These are phyloP conservation scores for Strigomonas galati DNA, from an alignment of 208 protist genomes.

Conservation along the genomic window DNA sequence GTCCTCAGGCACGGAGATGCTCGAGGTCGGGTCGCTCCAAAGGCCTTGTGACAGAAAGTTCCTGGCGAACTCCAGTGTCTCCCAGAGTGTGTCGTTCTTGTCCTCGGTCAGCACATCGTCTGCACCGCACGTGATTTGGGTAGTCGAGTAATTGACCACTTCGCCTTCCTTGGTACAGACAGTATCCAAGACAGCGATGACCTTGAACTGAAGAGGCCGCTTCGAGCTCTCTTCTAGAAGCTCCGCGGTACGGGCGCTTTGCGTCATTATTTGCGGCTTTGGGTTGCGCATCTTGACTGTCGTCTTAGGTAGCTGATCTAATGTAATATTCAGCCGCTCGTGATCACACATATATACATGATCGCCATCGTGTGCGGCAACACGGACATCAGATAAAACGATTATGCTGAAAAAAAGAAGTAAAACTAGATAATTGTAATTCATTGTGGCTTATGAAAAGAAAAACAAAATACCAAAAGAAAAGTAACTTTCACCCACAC, in stretches of 20 bases:
- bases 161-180: slow-evolving; percentile 26
- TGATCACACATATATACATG: too few relatives aligned
- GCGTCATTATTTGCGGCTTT: neutral
- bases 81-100: slow-evolving; percentile 20
- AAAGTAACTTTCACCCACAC: neutral
- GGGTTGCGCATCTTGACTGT: too few relatives aligned
- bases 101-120: slow-evolving; percentile 34
- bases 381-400: neutral
- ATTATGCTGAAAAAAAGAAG: neutral
- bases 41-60: slow-evolving; percentile 26
- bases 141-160: slow-evolving; percentile 12
- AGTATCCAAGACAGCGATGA: slow-evolving; percentile 14
- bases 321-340: too few relatives aligned
- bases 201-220: slow-evolving; percentile 29
- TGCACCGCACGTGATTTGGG: slow-evolving; percentile 17
- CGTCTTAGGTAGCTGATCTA: too few relatives aligned
- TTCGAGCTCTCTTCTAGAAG: slow-evolving; percentile 9
- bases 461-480: slow-evolving; percentile 9
- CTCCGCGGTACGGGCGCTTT: neutral
- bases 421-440: neutral
- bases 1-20: slow-evolving; percentile 15
- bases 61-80: slow-evolving; percentile 17
- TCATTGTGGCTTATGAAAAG: neutral
- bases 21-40: slow-evolving; percentile 23
- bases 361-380: too few relatives aligned